These are phyloP conservation scores for Pyrenula massariospora DNA, from an alignment of 495 filamentous ascomycete genomes.

Conservation along the genomic window DNA sequence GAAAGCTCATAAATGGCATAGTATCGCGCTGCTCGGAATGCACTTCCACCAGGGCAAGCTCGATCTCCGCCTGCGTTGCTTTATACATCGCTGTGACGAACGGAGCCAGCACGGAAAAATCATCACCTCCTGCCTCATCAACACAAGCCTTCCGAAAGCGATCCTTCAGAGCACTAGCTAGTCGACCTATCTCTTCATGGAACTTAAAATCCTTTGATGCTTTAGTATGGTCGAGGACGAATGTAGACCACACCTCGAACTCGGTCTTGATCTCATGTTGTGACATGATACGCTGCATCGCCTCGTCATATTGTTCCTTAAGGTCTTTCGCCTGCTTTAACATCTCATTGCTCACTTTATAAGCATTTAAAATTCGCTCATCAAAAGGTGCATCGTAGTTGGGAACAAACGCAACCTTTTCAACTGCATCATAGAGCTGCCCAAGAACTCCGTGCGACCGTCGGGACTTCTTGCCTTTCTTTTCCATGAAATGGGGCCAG, in stretches of 20 bases:
- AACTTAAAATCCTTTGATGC: constrained; percentile 69
- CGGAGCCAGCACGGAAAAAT: constrained; percentile 46
- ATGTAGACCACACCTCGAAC: constrained; percentile 83
- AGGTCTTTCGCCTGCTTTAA: constrained; percentile 49
- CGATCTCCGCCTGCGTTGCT: constrained; percentile 62
- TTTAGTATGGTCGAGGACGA: constrained; percentile 59
- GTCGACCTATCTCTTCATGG: constrained; percentile 63
- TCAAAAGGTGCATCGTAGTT: constrained; percentile 64
- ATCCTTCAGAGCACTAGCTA: constrained; percentile 51
- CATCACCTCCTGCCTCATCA: constrained; percentile 47
- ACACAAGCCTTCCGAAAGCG: constrained; percentile 53
- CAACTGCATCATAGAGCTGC: constrained; percentile 65
- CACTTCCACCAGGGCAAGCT: constrained; percentile 34
- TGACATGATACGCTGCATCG: constrained; percentile 69
- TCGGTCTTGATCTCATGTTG: constrained; percentile 80
- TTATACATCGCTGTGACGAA: constrained; percentile 82
- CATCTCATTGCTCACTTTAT: constrained; percentile 35
- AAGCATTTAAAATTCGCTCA: constrained; percentile 56
- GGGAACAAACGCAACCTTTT: constrained; percentile 58
- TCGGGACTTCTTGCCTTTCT: constrained; percentile 45
- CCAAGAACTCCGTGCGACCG: constrained; percentile 65
- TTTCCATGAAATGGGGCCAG: constrained; percentile 94
- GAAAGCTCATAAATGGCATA: constrained; percentile 84
- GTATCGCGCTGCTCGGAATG: constrained; percentile 17
- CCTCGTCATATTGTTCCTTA: constrained; percentile 68